A percentile compares a stretch with the other conserved stretches of the same genome.
Conservation (phyloP, 805 yeast species). For the Suhomyces prunicola region DNA sequence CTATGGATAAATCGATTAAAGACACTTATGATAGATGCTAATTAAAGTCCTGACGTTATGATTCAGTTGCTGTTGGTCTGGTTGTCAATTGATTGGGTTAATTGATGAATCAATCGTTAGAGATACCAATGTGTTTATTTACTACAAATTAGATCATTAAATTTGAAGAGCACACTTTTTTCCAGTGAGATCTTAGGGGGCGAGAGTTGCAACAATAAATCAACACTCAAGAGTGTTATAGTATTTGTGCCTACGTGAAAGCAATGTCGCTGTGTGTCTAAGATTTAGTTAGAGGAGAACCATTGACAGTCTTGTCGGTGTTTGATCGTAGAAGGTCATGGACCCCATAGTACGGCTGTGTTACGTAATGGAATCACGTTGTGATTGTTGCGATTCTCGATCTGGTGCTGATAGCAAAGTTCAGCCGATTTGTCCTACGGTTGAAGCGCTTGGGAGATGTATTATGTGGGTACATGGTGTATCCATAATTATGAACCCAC, state of each 20-base stretch:
- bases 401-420: neutral
- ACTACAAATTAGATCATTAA: neutral
- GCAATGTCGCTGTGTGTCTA: neutral
- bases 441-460: neutral
- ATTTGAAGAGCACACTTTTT: constrained; percentile 2
- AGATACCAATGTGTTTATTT: neutral
- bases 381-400: neutral
- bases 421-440: neutral
- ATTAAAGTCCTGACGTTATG: neutral
- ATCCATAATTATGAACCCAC: no score
- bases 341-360: neutral
- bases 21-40: neutral
- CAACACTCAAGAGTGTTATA: neutral
- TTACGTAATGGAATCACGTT: neutral
- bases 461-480: neutral
- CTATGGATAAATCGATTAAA: no score
- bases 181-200: constrained; percentile 1
- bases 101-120: neutral
- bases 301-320: neutral
- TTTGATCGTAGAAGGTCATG: neutral
- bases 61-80: neutral
- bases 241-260: neutral
- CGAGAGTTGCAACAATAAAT: neutral
- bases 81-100: neutral
- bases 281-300: neutral